These are phyloP conservation scores for Syzygium syzygioides DNA, from an alignment of 441 rosid species.

Conservation along the genomic window DNA sequence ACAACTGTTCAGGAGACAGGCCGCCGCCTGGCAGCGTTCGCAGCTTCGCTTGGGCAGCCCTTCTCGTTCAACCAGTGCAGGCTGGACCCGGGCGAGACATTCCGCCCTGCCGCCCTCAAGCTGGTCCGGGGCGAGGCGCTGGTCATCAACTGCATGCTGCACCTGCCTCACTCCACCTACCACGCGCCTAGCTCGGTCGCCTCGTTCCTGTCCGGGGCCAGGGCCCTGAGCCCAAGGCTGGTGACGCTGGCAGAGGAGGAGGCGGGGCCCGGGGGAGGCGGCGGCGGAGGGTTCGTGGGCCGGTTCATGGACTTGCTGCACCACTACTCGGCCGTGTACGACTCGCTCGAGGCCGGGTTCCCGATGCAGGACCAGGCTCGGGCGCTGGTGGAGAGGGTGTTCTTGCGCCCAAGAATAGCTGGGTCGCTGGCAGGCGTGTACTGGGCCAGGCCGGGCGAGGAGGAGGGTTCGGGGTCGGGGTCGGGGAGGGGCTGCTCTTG, in stretches of 20 bases:
- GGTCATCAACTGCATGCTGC: slow-evolving; percentile 68
- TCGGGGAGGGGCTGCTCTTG: slow-evolving; percentile 12
- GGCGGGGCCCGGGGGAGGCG: slow-evolving; percentile 26
- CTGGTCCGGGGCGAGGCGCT: slow-evolving; percentile 65
- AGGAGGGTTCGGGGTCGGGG: slow-evolving; percentile 22
- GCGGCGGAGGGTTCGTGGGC: slow-evolving; percentile 42
- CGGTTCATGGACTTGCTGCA: slow-evolving; percentile 76
- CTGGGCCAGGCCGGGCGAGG: slow-evolving; percentile 14
- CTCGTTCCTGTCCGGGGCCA: slow-evolving; percentile 53
- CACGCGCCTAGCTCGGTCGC: slow-evolving; percentile 49
- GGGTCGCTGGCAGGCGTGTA: slow-evolving; percentile 48
- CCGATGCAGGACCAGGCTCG: slow-evolving; percentile 49
- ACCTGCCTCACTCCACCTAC: slow-evolving; percentile 57
- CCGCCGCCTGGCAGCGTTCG: slow-evolving; percentile 52
- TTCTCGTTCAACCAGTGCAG: slow-evolving; percentile 69
- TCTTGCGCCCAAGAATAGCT: slow-evolving; percentile 54
- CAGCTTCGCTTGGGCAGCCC: slow-evolving; percentile 66
- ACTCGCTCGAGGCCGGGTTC: slow-evolving; percentile 67
- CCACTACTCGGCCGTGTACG: slow-evolving; percentile 77
- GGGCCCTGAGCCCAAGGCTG: slow-evolving; percentile 43
- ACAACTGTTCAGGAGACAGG: slow-evolving; percentile 70
- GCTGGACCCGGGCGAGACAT: slow-evolving; percentile 44
- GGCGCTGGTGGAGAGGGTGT: slow-evolving; percentile 58
- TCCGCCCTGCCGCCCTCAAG: slow-evolving; percentile 40
- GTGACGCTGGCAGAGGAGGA: slow-evolving; percentile 67